Conservation (phyloP, 176 grass and related monocot genomes). For the Paspalum vaginatum region DNA sequence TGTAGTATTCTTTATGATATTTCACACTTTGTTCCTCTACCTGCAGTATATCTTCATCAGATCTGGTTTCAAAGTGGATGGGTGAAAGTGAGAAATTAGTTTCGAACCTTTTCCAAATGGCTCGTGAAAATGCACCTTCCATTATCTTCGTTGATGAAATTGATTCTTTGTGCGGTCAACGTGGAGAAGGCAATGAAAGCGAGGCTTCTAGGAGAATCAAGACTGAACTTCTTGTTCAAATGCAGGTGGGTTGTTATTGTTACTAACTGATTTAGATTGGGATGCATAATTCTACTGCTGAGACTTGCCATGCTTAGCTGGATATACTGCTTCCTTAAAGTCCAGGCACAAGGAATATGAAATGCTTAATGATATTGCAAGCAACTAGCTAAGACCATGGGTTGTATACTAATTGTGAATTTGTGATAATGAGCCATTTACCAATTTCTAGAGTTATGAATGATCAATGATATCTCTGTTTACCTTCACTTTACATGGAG, state of each 20-base stretch:
- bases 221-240: constrained; percentile 98
- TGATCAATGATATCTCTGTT: not conserved
- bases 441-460: not conserved
- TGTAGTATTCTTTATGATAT: constrained; percentile 9
- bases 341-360: not conserved
- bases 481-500: not conserved
- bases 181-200: constrained; percentile 98
- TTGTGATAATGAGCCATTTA: not conserved
- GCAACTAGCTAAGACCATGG: not conserved
- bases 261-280: constrained; percentile 12
- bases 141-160: constrained; percentile 99
- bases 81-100: constrained; percentile 98
- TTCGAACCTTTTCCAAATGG: constrained; percentile 96
- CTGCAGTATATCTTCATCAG: constrained; percentile 98
- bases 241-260: constrained; percentile 66
- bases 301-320: not conserved
- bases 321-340: not conserved
- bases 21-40: constrained; percentile 24
- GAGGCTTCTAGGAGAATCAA: constrained; percentile 98
- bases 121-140: constrained; percentile 92
- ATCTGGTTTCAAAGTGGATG: constrained; percentile 99
- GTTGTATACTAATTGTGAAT: not conserved
- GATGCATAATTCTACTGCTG: not conserved
- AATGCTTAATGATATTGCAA: not conserved
- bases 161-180: constrained; percentile 90